Percentiles rank a stretch among this genome's conserved stretches.
Conservation (phyloP, 179 eudicot genomes). For the Amaranthus tricolor region DNA sequence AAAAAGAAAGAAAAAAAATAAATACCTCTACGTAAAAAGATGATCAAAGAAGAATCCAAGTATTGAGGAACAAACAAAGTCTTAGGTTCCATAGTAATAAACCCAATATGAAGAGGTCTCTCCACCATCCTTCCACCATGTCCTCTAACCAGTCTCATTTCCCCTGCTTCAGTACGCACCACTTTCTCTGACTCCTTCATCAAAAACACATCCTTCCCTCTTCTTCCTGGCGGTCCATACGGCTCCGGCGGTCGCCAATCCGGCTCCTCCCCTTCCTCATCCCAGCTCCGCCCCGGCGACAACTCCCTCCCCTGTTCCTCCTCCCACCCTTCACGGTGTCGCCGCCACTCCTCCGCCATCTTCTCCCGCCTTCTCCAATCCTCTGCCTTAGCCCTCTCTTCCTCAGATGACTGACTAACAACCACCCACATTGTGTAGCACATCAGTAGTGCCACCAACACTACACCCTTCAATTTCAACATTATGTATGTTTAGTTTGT, state of each 20-base stretch:
- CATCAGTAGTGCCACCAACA: conserved; percentile 30
- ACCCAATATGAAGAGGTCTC: conserved; percentile 63
- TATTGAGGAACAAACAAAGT: conserved; percentile 77
- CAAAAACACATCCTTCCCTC: conserved; percentile 34
- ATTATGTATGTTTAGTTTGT: background rate
- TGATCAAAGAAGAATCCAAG: conserved; percentile 56
- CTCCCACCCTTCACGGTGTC: conserved; percentile 8
- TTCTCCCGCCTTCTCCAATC: conserved; percentile 16
- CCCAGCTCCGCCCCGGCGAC: background rate
- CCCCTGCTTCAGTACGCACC: conserved; percentile 67
- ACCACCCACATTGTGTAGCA: conserved; percentile 29
- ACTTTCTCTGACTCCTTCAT: conserved; percentile 43
- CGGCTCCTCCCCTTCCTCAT: background rate
- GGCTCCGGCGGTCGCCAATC: conserved; percentile 13
- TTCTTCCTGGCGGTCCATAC: conserved; percentile 16
- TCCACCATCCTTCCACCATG: conserved; percentile 25
- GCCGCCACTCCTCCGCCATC: conserved; percentile 13
- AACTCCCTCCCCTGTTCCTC: conserved; percentile 1
- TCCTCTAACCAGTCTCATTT: conserved; percentile 53
- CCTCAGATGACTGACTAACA: conserved; percentile 6
- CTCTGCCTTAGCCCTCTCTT: conserved; percentile 23
- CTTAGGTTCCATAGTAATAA: conserved; percentile 77
- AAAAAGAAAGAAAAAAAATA: background rate
- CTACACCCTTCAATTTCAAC: conserved; percentile 23
- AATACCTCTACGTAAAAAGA: conserved; percentile 70